A percentile compares a stretch with the other conserved stretches of the same genome.
phyloP scores from a whole-genome alignment of 83 land plant species.

The Isoetes engelmannii region DNA sequence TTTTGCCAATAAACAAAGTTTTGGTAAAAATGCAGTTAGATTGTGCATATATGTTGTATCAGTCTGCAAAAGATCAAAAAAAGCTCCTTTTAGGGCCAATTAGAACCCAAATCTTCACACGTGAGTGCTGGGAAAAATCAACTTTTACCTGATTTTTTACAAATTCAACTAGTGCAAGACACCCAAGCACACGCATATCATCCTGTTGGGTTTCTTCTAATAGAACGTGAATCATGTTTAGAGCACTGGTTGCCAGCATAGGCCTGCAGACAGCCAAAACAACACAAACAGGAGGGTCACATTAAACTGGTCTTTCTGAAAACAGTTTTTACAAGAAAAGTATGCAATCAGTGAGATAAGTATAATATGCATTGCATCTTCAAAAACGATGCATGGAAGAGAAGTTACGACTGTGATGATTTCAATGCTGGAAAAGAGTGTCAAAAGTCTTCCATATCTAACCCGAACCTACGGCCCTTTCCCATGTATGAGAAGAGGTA shows the following conservation, averaged over 20 bases:
- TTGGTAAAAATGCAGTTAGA: slow-evolving; percentile 65
- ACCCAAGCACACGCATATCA: slow-evolving; percentile 65
- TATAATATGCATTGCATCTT: too few relatives aligned
- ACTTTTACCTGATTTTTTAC: slow-evolving; percentile 58
- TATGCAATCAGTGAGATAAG: too few relatives aligned
- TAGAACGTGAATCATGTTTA: slow-evolving; percentile 52
- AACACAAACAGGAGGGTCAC: not conserved
- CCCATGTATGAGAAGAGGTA: too few relatives aligned
- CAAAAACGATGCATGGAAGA: too few relatives aligned
- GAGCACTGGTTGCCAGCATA: slow-evolving; percentile 58
- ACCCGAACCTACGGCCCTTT: too few relatives aligned
- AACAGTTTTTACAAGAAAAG: too few relatives aligned
- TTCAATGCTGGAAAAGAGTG: too few relatives aligned
- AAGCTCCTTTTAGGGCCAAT: too few relatives aligned
- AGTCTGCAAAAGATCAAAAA: slow-evolving; percentile 29
- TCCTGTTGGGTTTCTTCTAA: slow-evolving; percentile 70
- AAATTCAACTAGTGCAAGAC: slow-evolving; percentile 63
- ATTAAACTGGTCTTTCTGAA: too few relatives aligned
- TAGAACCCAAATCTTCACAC: too few relatives aligned
- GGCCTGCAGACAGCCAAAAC: slow-evolving; percentile 40
- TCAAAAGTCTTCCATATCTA: too few relatives aligned
- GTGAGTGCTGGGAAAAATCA: not conserved
- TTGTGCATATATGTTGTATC: slow-evolving; percentile 89
- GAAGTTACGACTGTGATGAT: too few relatives aligned
- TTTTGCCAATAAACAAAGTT: slow-evolving; percentile 57